phyloP scores from a whole-genome alignment of 441 rosid species.

The Codiaeum variegatum region DNA sequence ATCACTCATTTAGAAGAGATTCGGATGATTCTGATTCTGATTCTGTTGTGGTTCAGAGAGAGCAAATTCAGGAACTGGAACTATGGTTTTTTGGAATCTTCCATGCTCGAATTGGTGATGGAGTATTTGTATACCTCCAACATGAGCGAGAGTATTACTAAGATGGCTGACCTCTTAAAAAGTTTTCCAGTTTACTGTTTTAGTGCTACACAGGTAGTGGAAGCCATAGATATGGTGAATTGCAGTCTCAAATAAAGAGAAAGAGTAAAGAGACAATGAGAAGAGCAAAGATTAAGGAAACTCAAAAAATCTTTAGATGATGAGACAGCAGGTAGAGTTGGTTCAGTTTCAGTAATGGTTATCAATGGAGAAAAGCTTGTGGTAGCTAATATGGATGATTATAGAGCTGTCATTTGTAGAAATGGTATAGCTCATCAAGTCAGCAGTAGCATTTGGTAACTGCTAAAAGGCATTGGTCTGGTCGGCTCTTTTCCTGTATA shows the following conservation, averaged over 20 bases:
- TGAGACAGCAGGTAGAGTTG: slow-evolving; percentile 24
- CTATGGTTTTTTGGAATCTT: slow-evolving; percentile 68
- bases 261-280: slow-evolving; percentile 50
- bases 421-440: slow-evolving; percentile 62
- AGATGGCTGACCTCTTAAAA: too few relatives aligned
- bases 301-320: slow-evolving; percentile 33
- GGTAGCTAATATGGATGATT: slow-evolving; percentile 58
- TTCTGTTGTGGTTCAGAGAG: slow-evolving; percentile 60
- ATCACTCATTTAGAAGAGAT: slow-evolving; percentile 26
- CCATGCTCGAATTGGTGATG: slow-evolving; percentile 43
- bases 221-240: background rate
- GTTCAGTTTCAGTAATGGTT: slow-evolving; percentile 57
- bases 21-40: slow-evolving; percentile 29
- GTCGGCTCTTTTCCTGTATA: slow-evolving; percentile 37
- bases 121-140: too few relatives aligned
- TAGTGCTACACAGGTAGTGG: too few relatives aligned
- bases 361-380: slow-evolving; percentile 68
- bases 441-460: slow-evolving; percentile 27
- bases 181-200: too few relatives aligned
- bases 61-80: slow-evolving; percentile 54
- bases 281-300: slow-evolving; percentile 43
- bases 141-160: too few relatives aligned
- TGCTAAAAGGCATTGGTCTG: slow-evolving; percentile 43
- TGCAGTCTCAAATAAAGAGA: slow-evolving; percentile 46
- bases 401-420: slow-evolving; percentile 58